phyloP scores from a whole-genome alignment of 1,139 yeast species.

The Pichia sp. region DNA sequence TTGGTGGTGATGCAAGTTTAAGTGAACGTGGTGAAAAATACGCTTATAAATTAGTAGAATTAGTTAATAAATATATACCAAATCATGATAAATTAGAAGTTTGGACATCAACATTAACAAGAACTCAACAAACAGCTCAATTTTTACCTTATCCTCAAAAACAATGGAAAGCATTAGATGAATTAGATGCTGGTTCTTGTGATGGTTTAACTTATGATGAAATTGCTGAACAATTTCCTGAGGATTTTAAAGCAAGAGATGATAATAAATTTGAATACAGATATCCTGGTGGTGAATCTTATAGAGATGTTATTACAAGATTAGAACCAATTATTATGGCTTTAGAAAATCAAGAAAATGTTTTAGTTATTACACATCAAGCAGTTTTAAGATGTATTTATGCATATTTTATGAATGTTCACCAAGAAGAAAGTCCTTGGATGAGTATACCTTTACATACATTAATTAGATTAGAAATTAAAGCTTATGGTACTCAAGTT shows the following conservation, averaged over 20 bases:
- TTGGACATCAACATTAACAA: conserved; percentile 89
- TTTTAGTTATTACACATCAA: conserved; percentile 92
- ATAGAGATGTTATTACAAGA: conserved; percentile 89
- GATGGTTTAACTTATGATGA: conserved; percentile 92
- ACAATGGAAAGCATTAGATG: conserved; percentile 96
- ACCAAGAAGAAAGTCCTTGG: conserved; percentile 97
- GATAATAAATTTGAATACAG: conserved; percentile 93
- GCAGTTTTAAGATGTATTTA: conserved; percentile 94
- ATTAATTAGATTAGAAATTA: conserved; percentile 83
- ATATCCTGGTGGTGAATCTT: conserved; percentile 95
- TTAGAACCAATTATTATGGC: conserved; percentile 98
- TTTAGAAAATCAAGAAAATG: conserved; percentile 92
- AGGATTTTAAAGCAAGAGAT: conserved; percentile 92
- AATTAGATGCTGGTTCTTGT: conserved; percentile 95
- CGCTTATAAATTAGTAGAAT: conserved; percentile 73
- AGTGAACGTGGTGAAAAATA: conserved; percentile 83
- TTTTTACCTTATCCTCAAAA: conserved; percentile 74
- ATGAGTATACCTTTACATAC: conserved; percentile 98
- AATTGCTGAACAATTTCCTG: conserved; percentile 77
- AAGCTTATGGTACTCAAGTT: conserved; percentile 86
- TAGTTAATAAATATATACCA: conserved; percentile 70
- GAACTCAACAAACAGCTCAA: conserved; percentile 92
- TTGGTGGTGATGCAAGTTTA: conserved; percentile 91
- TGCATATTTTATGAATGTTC: conserved; percentile 97
- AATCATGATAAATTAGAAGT: conserved; percentile 66